Evolutionary conservation across 495 filamentous ascomycete species (phyloP).

Genomic region (Beverwykella pulmonaria): DNA sequence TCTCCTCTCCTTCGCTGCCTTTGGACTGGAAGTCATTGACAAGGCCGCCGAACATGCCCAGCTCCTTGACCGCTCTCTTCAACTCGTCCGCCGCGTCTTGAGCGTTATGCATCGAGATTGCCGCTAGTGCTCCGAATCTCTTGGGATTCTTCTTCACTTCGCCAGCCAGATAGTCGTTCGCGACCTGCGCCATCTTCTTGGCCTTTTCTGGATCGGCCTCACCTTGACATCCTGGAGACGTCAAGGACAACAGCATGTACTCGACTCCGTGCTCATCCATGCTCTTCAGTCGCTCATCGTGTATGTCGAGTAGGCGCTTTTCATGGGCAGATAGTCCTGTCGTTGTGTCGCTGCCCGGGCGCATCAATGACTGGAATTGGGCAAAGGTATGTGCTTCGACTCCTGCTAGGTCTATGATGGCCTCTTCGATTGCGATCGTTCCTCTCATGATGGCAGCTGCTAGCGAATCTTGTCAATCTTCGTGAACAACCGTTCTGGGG

Average conservation of each 20-base stretch:
- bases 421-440: conserved; percentile 35
- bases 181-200: conserved; percentile 28
- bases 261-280: conserved; percentile 38
- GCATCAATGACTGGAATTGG: conserved; percentile 31
- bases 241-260: conserved; percentile 34
- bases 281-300: conserved; percentile 28
- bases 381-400: conserved; percentile 31
- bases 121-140: conserved; percentile 34
- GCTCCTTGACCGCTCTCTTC: conserved; percentile 32
- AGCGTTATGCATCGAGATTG: conserved; percentile 32
- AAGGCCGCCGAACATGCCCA: conserved; percentile 35
- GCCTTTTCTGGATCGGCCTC: conserved; percentile 32
- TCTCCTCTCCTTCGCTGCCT: conserved; percentile 22
- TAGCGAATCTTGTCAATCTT: not conserved
- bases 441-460: conserved; percentile 19
- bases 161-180: conserved; percentile 37
- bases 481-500: not conserved
- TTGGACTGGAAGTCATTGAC: conserved; percentile 35
- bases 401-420: conserved; percentile 30
- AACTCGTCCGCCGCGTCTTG: conserved; percentile 34
- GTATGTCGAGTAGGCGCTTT: conserved; percentile 34
- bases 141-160: conserved; percentile 31
- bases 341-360: conserved; percentile 18
- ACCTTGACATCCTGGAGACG: conserved; percentile 33
- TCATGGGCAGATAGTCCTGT: conserved; percentile 29